Percentiles rank a stretch among this genome's conserved stretches.
Conservation (phyloP, 768 basidiomycete species). For the Pleurotus salmoneostramineus region DNA sequence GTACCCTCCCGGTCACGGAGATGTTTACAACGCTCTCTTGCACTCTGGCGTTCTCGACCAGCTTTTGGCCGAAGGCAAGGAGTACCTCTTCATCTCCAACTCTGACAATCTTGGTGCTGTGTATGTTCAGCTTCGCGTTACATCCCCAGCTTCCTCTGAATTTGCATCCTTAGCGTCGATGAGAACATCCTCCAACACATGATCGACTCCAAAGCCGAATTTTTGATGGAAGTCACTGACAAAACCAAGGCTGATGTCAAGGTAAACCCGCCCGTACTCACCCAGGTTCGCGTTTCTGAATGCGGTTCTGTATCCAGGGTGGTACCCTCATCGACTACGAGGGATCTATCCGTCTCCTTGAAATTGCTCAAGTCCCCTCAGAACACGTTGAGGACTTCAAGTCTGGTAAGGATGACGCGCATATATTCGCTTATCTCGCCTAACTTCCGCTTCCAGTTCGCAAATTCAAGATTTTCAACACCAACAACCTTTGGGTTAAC, state of each 20-base stretch:
- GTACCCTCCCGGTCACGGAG: conserved; percentile 98
- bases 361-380: conserved; percentile 91
- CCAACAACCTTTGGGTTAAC: conserved; percentile 74
- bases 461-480: conserved; percentile 82
- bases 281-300: no score
- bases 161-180: conserved; percentile 53
- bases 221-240: conserved; percentile 94
- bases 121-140: conserved; percentile 34
- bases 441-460: conserved; percentile 29
- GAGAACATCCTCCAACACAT: conserved; percentile 83
- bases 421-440: neutral
- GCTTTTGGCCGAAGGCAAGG: conserved; percentile 87
- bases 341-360: conserved; percentile 81
- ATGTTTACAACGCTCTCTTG: conserved; percentile 88
- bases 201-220: conserved; percentile 77
- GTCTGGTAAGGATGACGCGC: conserved; percentile 39
- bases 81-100: conserved; percentile 97
- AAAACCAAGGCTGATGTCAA: conserved; percentile 89
- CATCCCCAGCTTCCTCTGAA: conserved; percentile 15
- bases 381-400: conserved; percentile 97
- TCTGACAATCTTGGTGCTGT: conserved; percentile 95
- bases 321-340: conserved; percentile 92
- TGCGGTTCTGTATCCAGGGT: conserved; percentile 37
- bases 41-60: conserved; percentile 91
- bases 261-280: conserved; percentile 17